Base-by-base conservation (phyloP, 2,329 filamentous ascomycete species). In the Ambrosiella cleistominuta region DNA sequence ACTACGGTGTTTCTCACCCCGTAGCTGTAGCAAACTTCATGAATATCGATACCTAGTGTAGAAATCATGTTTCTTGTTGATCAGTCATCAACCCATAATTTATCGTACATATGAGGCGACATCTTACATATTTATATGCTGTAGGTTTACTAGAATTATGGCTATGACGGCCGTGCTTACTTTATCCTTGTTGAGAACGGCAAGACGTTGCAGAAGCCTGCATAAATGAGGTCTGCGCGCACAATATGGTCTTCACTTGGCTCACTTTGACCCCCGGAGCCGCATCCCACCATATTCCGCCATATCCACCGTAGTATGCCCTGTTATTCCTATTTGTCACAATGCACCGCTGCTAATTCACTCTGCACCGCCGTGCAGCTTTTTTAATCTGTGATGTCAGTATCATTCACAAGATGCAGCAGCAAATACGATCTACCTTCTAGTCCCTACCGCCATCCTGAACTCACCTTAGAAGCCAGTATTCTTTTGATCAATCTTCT, bases 191-290 rank as follows among this genome's bases (percentile, higher is more conserved):
- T 55, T 45, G 15, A 55, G 27, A 36, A 36, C 17, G 11, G 19
- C 3, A 55, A 13, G 38, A 27, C n/a, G 17, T 44, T 55, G 39
- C 39, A 44, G 53, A 11, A 9, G 36, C 17, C 12, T 35, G 19
- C 38, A 55, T 35, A 9, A 38, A 44, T 45, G 36, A 19, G 17
- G 53, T 27, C 19, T 44, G 38, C 53, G 8, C 53, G 45, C 53
- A 55, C 53, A 19, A 55, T 39, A 55, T 44, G 53, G 53, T 36
- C 44, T 39, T 55, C 53, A 44, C 19, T 55, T 55, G 17, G 53
- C 53, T 55, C 40, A 55, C 17, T 36, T 11, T 51, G 47, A 51
- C 47, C 47, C 27, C 27, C 47, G 47, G 47, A 51, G 47, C 47
- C 47, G 17, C 47, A 47, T 47, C 27, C 47, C 19, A 27, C 27